Evolutionary conservation across 139 green algal genomes (phyloP), one percentile per base, ranked within the genome.

Genomic region (Coccomyxa sp.): DNA sequence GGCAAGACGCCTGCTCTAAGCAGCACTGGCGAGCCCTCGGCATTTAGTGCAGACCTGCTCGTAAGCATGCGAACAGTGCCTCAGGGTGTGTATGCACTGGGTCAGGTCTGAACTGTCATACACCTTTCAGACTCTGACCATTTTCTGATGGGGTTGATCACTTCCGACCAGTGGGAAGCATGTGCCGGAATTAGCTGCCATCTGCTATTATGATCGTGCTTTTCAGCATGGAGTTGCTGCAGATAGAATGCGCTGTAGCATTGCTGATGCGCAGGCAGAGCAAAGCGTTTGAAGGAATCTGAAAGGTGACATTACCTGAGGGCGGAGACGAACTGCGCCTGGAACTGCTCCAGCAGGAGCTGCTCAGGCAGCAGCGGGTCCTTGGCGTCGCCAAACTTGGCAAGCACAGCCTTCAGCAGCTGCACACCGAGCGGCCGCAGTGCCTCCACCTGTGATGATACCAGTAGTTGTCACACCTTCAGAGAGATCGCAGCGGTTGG

Each of bases 241-340:
- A 7, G 50, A 64, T 64, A 22, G 50, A n/a, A n/a, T n/a, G n/a
- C n/a, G n/a, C n/a, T n/a, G n/a, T n/a, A n/a, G n/a, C n/a, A n/a
- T n/a, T 64, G 50, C 50, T 58, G 44, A 10, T 58, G 44, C 44
- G 14, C 10, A 27, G 44, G 14, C 10, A 10, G 12, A 10, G 44
- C 14, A 58, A 58, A 58, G 10, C 44, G 44, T 58, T 27, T 58
- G 44, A 58, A 58, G 12, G 12, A 10, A 58, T 27, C 14, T 58
- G 8, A 71, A 39, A 41, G 29, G n/a, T 7, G 50, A 2, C 79
- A 71, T 40, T 76, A 85, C 68, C 92, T 79, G 37, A 95, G 83
- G 24, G 93, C 84, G 9, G 90, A 90, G 38, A 95, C 88, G 44
- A 94, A 83, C 81, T 95, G 92, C 9, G 93, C 93, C 78, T 95